Evolutionary conservation across 1,139 yeast species (phyloP), one percentile per base, ranked within the genome.

Genomic region (Debaryomyces fabryi): DNA sequence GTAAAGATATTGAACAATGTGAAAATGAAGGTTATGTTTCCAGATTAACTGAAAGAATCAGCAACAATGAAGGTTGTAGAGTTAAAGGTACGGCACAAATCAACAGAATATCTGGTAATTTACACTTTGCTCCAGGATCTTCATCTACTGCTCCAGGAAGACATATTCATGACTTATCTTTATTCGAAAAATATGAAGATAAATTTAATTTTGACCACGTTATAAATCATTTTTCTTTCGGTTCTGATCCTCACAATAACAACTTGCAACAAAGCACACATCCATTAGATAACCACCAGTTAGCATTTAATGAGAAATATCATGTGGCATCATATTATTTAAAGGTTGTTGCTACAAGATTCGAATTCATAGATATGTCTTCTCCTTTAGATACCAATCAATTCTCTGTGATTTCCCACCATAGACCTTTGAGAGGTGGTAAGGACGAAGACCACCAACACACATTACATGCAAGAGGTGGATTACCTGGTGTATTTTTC

Each of bases 111-210:
- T 83, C 88, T 27, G 99, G 99, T 37, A 88, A 90, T 62, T 72
- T 93, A 57, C 98, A 93, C 69, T 91, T 93, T 75, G 97, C 97
- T 0, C 98, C 99, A 2, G 99, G 99, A 18, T 83, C 80, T 50
- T 81, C 88, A 42, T 76, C 74, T 53, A 80, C 83, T 46, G 61
- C 70, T 42, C 70, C 71, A 7, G 82, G 82, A 21, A 76, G 77
- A 54, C 98, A 93, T 64, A 77, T 82, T 55, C 99, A 93, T 69
- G 99, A 93, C 63, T 68, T 88, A 52, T 86, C 96, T 6, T 74
- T 90, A 50, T 93, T 80, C 67, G 69, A 72, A 39, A 76, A 81
- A 57, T 73, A 74, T 52, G 71, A 72, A 2, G 79, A 78, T 52
- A 80, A 81, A 49, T 78, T 84, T 64, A 79, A 83, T 57, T 88